phyloP scores from a whole-genome alignment of 75 land plant species.

The Azolla pinnata region DNA sequence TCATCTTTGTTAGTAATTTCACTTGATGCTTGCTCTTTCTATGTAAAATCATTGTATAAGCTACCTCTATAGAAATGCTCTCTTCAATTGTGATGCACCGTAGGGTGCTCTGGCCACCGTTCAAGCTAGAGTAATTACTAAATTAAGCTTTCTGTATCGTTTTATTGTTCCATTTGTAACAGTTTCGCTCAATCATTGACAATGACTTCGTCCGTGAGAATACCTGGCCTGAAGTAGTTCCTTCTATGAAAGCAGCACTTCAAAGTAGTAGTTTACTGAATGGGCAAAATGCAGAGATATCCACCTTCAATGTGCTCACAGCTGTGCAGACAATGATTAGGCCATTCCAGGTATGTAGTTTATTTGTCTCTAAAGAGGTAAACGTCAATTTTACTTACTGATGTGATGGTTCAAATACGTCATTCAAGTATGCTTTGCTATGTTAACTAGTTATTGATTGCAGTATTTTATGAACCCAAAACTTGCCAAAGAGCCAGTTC shows the following conservation, averaged over 20 bases:
- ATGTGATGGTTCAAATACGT: no score
- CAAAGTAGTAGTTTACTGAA: conserved; percentile 50
- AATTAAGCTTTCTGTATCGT: no score
- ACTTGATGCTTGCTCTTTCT: not conserved
- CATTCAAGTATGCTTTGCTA: not conserved
- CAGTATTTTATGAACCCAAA: conserved; percentile 84
- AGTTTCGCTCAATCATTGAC: conserved; percentile 50
- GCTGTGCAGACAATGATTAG: conserved; percentile 51
- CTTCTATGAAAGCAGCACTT: conserved; percentile 46
- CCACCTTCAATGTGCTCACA: conserved; percentile 52
- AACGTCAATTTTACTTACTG: not conserved
- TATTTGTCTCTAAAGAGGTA: not conserved
- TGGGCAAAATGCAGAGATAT: conserved; percentile 23
- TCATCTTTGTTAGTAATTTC: not conserved
- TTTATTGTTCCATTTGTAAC: no score
- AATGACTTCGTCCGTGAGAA: conserved; percentile 61
- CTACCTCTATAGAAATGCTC: no score
- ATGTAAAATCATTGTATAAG: no score
- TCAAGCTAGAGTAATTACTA: no score
- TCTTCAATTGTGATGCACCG: no score
- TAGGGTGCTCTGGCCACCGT: no score
- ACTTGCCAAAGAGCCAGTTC: conserved; percentile 69
- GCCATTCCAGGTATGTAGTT: conserved; percentile 65
- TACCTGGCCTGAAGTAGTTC: conserved; percentile 75
- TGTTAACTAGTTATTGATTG: conserved; percentile 4